Evolutionary conservation across 805 yeast genomes (phyloP).

Genomic region (Kurtzmaniella fragi): DNA sequence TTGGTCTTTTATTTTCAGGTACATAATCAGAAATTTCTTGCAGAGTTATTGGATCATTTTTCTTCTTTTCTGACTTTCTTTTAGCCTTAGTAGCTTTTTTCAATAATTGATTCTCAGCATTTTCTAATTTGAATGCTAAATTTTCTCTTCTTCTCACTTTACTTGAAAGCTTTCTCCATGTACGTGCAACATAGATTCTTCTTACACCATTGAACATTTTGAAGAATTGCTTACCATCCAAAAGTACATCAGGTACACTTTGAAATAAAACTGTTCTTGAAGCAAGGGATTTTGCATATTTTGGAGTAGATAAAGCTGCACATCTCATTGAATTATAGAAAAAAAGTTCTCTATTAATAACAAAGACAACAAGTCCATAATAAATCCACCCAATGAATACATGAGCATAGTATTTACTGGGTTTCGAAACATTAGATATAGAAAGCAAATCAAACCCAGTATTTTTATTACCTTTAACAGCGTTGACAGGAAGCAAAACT

Average conservation of each 20-base stretch:
- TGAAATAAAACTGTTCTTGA: constrained; percentile 83
- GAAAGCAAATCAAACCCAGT: constrained; percentile 72
- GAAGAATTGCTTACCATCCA: constrained; percentile 67
- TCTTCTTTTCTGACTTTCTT: constrained; percentile 49
- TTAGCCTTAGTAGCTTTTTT: constrained; percentile 59
- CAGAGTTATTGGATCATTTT: constrained; percentile 41
- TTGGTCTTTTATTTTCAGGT: constrained; percentile 67
- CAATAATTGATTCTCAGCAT: constrained; percentile 55
- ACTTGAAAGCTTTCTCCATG: constrained; percentile 47
- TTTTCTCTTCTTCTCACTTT: constrained; percentile 56
- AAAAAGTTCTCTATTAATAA: constrained; percentile 77
- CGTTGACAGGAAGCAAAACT: constrained; percentile 80
- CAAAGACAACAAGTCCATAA: constrained; percentile 63
- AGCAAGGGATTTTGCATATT: constrained; percentile 66
- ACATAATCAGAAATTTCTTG: constrained; percentile 53
- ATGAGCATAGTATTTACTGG: constrained; percentile 76
- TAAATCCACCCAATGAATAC: constrained; percentile 76
- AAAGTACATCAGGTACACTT: constrained; percentile 69
- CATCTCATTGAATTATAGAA: constrained; percentile 73
- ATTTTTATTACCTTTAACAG: constrained; percentile 56
- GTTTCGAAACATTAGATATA: constrained; percentile 64
- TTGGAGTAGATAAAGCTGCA: constrained; percentile 76
- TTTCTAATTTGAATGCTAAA: constrained; percentile 61
- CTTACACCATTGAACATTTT: constrained; percentile 80
- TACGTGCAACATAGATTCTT: constrained; percentile 75